A percentile compares a stretch with the other conserved stretches of the same genome.
Evolutionary conservation across 495 filamentous ascomycete species (phyloP).

Genomic region (Amniculicola lignicola): DNA sequence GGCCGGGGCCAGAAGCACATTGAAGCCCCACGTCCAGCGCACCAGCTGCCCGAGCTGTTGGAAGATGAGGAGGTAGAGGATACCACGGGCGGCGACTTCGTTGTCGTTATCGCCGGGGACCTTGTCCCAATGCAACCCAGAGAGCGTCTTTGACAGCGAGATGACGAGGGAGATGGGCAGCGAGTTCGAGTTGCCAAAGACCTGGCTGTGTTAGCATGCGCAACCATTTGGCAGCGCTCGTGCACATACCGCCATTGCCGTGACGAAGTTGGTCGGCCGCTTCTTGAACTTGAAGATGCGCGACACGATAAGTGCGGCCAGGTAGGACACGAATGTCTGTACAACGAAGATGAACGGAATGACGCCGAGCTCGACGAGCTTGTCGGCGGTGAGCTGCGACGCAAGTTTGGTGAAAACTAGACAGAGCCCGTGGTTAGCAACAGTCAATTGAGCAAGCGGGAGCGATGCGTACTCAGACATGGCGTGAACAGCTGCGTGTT

Average conservation of each 20-base stretch:
- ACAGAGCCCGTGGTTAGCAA: constrained; percentile 8
- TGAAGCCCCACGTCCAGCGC: constrained; percentile 97
- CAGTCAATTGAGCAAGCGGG: background rate
- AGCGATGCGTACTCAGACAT: constrained; percentile 72
- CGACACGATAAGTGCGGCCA: constrained; percentile 65
- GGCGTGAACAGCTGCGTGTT: constrained; percentile 94
- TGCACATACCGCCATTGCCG: constrained; percentile 80
- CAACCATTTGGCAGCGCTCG: background rate
- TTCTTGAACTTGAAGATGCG: constrained; percentile 76
- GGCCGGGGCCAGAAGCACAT: constrained; percentile 80
- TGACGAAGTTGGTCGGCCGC: constrained; percentile 84
- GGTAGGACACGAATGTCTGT: constrained; percentile 79
- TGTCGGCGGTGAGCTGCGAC: constrained; percentile 88
- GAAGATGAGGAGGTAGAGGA: constrained; percentile 93
- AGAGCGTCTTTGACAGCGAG: constrained; percentile 85
- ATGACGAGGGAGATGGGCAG: constrained; percentile 94
- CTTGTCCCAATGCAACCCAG: constrained; percentile 88
- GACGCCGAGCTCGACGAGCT: constrained; percentile 82
- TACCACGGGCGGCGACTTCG: constrained; percentile 89
- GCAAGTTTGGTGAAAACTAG: constrained; percentile 95
- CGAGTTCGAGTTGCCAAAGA: constrained; percentile 98
- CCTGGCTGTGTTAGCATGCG: constrained; percentile 42
- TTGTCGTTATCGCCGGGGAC: constrained; percentile 90
- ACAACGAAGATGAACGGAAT: constrained; percentile 91
- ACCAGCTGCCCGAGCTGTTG: constrained; percentile 95